phyloP scores from a whole-genome alignment of 2,329 filamentous ascomycete genomes.

The Hymenoscyphus repandus region DNA sequence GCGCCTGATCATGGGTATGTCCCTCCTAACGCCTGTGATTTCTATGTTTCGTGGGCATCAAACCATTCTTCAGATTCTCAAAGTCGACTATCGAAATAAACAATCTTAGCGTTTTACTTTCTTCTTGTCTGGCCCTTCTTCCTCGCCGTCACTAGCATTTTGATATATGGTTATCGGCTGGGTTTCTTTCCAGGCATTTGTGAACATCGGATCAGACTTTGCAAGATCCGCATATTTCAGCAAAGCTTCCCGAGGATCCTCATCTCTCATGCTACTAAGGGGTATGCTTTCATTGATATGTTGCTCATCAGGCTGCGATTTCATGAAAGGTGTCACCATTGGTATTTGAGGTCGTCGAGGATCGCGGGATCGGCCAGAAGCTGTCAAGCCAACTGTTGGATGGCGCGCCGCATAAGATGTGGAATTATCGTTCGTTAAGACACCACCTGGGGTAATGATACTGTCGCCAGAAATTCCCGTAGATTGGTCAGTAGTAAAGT shows the following conservation, averaged over 20 bases:
- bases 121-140: slow-evolving; percentile 62
- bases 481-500: slow-evolving; percentile 77
- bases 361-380: slow-evolving; percentile 71
- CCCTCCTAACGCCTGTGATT: neutral
- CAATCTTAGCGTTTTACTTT: slow-evolving; percentile 39
- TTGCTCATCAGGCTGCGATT: slow-evolving; percentile 82
- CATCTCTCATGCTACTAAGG: slow-evolving; percentile 87
- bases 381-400: slow-evolving; percentile 69
- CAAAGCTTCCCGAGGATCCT: slow-evolving; percentile 89
- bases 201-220: slow-evolving; percentile 90
- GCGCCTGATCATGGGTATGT: too few species aligned
- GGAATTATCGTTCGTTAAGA: slow-evolving; percentile 44
- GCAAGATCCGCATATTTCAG: slow-evolving; percentile 93
- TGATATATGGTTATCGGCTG: slow-evolving; percentile 91
- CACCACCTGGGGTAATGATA: slow-evolving; percentile 65
- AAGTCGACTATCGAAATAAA: neutral
- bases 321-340: slow-evolving; percentile 80
- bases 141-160: slow-evolving; percentile 81
- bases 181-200: slow-evolving; percentile 85
- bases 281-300: slow-evolving; percentile 87
- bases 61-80: neutral
- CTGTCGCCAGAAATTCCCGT: slow-evolving; percentile 78
- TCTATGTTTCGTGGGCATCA: neutral
- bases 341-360: slow-evolving; percentile 82
- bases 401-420: slow-evolving; percentile 53